Conservation (phyloP, 164 flowering plant genomes). For the Stephania japonica region DNA sequence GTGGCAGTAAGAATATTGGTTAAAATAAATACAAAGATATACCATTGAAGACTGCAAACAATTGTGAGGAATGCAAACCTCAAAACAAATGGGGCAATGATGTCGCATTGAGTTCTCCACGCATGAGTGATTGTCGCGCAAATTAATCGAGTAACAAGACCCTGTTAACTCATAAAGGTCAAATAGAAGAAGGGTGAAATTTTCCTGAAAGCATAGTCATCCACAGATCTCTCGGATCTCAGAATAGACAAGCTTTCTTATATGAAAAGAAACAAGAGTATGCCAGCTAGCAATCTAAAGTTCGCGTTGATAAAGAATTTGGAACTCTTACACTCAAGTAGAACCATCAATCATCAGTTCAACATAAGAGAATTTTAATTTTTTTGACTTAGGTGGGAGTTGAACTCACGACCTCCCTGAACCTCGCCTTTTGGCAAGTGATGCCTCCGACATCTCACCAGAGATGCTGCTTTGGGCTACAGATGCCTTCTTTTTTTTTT, state of each 20-base stretch:
- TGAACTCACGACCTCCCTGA: too few species aligned
- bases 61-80: slow-evolving; percentile 37
- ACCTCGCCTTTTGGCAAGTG: too few species aligned
- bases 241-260: neutral
- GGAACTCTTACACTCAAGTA: neutral
- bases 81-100: slow-evolving; percentile 89
- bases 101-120: slow-evolving; percentile 90
- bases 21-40: neutral
- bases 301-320: too few species aligned
- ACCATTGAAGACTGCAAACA: neutral
- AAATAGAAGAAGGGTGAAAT: neutral
- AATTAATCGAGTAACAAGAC: slow-evolving; percentile 59
- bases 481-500: too few species aligned
- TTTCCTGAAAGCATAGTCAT: neutral
- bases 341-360: neutral
- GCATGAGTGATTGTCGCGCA: slow-evolving; percentile 68
- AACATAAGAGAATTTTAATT: neutral
- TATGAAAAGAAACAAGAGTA: neutral
- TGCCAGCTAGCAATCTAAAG: neutral
- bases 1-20: slow-evolving; percentile 8
- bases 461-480: too few species aligned
- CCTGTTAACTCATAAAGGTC: slow-evolving; percentile 32
- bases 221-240: neutral
- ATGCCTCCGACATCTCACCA: too few species aligned
- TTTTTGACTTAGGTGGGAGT: too few species aligned